Base-by-base conservation (phyloP, 805 yeast species). In the Nematodospora valgi region DNA sequence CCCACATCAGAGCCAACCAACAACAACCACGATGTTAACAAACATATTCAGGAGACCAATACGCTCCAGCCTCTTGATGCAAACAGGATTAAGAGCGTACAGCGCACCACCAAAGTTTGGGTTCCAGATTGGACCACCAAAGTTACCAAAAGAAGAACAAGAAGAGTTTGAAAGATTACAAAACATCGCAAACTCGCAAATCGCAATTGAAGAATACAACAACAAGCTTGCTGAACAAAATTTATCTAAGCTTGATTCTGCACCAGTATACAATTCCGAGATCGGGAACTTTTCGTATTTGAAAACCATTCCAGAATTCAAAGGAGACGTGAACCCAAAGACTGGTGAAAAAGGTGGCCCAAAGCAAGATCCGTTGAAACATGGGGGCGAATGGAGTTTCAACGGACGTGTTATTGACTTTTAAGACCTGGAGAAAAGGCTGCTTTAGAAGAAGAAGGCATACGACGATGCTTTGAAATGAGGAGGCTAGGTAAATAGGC, bases 311-410 rank as follows among this genome's bases (percentile, higher is more conserved):
- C 95, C 96, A 2, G 98, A 93, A 52, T 93, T 93, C 54, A 96
- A 89, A 59, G 98, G 98, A 1, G 89, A 88, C 43, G 78, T 72
- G 12, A 93, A 93, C 54, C 98, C 98, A 0, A 74, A 68, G 39
- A 93, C 98, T 1, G 98, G 98, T 3, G 98, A 93, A 61, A 70
- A 82, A 15, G 96, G 96, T 31, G 98, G 98, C 0, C 98, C 98
- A 17, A 93, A 93, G 53, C 98, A 93, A 58, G 97, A 93, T 53
- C 98, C 98, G 0, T 70, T 87, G 44, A 78, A 80, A 49, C 91
- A 86, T 49, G 88, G 88, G 12, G 59, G 59, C 33, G 98, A 89
- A 50, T 93, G 94, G 77, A 82, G 96, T 6, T 93, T 82, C 59
- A 91, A 93, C 53, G 98, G 98, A 0, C 76, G 98, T 54, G 96